Evolutionary conservation across 2,329 filamentous ascomycete species (phyloP), one percentile per base, ranked within the genome.

Genomic region (Colletotrichum phormii): DNA sequence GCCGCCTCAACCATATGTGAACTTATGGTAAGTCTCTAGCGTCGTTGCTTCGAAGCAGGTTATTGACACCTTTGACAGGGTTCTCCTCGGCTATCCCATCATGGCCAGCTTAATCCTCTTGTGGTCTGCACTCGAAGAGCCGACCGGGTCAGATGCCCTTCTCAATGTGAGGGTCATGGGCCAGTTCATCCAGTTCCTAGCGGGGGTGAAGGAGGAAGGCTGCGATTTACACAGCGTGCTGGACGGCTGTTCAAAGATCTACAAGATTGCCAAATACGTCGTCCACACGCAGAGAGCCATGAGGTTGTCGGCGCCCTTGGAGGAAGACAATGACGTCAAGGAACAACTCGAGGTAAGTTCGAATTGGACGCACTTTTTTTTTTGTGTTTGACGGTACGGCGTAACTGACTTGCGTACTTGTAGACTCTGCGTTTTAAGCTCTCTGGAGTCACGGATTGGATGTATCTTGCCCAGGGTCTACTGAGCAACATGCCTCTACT

Each of bases 391-490:
- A 5, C 1, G 6, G 37, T 18, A 31, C 26, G 6, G 9, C 51
- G 6, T 35, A 7, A 13, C 42, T 65, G 15, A 71, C 62, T 26
- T 18, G n/a, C 11, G 2, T 9, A 6, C 18, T 9, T 8, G 5
- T 60, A 69, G 66, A n/a, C 42, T 26, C 60, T 72, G 5, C 70
- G 70, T 2, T 24, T 55, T n/a, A 64, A 61, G 31, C 66, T 72
- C 15, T 72, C 66, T 18, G 60, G 26, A 22, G 70, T 70, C 29
- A 33, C 65, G 12, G 70, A 72, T n/a, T 72, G 70, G 70, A 72
- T 68, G 54, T 46, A 70, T 18, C 46, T 72, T 7, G 54, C 70
- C 8, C 60, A 72, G 22, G 70, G 70, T 9, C 66, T 72, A 54
- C 18, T 72, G 33, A 64, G 70, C 22, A 72, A 72, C 46, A 70